Percentiles rank a stretch among this genome's conserved stretches.
Evolutionary conservation across 345 rosid genomes (phyloP).

Genomic region (Arabidopsis thaliana): TAIR10.1 NC_003070.9:25768001-25768500

Average conservation of each 20-base stretch:
- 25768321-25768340: conserved; percentile 32
- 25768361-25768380: conserved; percentile 12
- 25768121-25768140: not conserved
- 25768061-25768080: not conserved
- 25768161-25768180: not conserved
- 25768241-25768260: not conserved
- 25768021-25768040: not conserved
- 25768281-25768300: conserved; percentile 8
- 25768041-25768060: not conserved
- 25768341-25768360: conserved; percentile 2
- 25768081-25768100: not conserved
- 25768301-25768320: conserved; percentile 17
- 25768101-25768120: not conserved
- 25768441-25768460: conserved; percentile 28
- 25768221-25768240: not conserved
- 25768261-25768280: conserved; percentile 20
- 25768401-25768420: conserved; percentile 9
- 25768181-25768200: not conserved
- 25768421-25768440: conserved; percentile 9
- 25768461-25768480: conserved; percentile 13
- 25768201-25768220: not conserved
- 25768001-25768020: not conserved
- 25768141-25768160: not conserved
- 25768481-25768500: not conserved
- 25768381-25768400: conserved; percentile 28